Conservation (phyloP, 495 filamentous ascomycete species). For the Arthonia radiata region DNA sequence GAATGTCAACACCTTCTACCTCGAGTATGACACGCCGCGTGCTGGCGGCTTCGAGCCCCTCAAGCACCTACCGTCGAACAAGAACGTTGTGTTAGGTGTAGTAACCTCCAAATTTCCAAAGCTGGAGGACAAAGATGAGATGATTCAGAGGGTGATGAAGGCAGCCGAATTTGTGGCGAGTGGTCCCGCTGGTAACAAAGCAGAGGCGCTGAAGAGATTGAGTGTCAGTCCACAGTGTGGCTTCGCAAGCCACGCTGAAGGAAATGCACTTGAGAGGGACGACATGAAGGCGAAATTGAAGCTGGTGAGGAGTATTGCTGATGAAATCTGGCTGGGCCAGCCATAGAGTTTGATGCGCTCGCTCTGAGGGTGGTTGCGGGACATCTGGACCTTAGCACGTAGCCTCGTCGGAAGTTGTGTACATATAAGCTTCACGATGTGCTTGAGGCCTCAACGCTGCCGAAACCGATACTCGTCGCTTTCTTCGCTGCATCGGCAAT, state of each 20-base stretch:
- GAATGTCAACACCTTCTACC: constrained; percentile 59
- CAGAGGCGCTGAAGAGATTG: constrained; percentile 42
- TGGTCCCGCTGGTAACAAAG: constrained; percentile 23
- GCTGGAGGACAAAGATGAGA: constrained; percentile 49
- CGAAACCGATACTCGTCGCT: too few relatives aligned
- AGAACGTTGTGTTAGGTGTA: constrained; percentile 53
- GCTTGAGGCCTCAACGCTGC: too few relatives aligned
- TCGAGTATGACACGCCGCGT: constrained; percentile 59
- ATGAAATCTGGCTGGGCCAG: constrained; percentile 49
- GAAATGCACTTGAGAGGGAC: constrained; percentile 35
- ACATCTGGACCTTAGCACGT: too few relatives aligned
- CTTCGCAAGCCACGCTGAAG: constrained; percentile 41
- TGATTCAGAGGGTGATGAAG: constrained; percentile 38
- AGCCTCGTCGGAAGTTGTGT: too few relatives aligned
- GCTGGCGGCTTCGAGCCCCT: constrained; percentile 62
- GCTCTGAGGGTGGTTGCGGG: too few relatives aligned
- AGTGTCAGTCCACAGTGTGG: constrained; percentile 59
- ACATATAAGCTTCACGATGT: too few relatives aligned
- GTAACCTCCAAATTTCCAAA: constrained; percentile 50
- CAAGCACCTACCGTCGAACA: constrained; percentile 41
- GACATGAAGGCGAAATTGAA: constrained; percentile 44
- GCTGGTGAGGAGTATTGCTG: constrained; percentile 41
- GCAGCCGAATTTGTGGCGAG: constrained; percentile 50
- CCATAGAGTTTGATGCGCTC: too few relatives aligned
- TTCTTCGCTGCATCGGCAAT: too few relatives aligned